phyloP scores from a whole-genome alignment of 768 basidiomycete genomes.

The Russula sp. region DNA sequence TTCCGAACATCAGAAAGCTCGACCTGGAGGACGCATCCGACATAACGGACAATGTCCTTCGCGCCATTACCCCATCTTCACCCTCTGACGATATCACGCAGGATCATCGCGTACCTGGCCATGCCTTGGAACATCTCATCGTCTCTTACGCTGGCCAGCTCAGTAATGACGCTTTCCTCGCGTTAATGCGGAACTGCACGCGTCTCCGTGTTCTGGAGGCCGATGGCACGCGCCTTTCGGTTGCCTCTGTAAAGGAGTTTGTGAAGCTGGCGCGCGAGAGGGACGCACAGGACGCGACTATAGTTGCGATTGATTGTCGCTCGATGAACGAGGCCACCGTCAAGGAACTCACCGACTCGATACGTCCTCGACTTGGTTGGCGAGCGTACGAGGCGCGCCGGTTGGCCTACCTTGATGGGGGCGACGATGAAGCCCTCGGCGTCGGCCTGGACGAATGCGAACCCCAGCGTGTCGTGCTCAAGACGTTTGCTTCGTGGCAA shows the following conservation, averaged over 20 bases:
- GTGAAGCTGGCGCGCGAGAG: slow-evolving; percentile 49
- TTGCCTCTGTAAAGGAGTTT: slow-evolving; percentile 59
- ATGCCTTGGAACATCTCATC: slow-evolving; percentile 63
- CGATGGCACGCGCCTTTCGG: slow-evolving; percentile 72
- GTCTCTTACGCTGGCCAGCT: slow-evolving; percentile 64
- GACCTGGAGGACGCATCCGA: slow-evolving; percentile 83
- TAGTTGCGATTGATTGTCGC: slow-evolving; percentile 75
- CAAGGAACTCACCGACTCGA: slow-evolving; percentile 52
- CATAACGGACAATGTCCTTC: slow-evolving; percentile 68
- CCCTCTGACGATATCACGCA: slow-evolving; percentile 18
- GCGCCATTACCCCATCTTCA: slow-evolving; percentile 49
- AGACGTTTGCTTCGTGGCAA: slow-evolving; percentile 85
- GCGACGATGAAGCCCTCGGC: slow-evolving; percentile 62
- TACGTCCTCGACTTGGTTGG: slow-evolving; percentile 69
- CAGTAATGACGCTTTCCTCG: slow-evolving; percentile 55
- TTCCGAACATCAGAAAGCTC: slow-evolving; percentile 63
- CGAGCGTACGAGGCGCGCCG: slow-evolving; percentile 66
- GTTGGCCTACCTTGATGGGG: slow-evolving; percentile 62
- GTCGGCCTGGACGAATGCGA: slow-evolving; percentile 82
- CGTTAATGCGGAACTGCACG: slow-evolving; percentile 58
- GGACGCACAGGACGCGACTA: slow-evolving; percentile 42
- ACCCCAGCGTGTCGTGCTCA: slow-evolving; percentile 60
- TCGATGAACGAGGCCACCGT: slow-evolving; percentile 55
- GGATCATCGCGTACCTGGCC: slow-evolving; percentile 37
- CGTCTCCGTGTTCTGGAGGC: slow-evolving; percentile 64